Conservation (phyloP, 257 asterid genomes). For the Jacaranda mimosifolia region DNA sequence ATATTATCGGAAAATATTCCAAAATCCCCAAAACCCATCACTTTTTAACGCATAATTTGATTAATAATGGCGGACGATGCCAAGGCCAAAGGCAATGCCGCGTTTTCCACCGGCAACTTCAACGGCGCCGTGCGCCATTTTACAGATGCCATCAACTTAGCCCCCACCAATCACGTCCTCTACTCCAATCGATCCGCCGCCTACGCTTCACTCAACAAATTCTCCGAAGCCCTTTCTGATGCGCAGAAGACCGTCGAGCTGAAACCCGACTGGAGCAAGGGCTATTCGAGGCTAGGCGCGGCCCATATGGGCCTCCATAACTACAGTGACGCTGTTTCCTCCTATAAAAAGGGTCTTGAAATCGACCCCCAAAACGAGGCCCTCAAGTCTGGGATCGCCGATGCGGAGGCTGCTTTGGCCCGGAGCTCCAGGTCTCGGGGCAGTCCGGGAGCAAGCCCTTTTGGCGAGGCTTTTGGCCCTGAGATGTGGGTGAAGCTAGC, state of each 20-base stretch:
- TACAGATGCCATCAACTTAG: slow-evolving; percentile 70
- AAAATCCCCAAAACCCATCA: background rate
- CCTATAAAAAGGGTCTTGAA: slow-evolving; percentile 81
- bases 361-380: slow-evolving; percentile 86
- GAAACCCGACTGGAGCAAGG: slow-evolving; percentile 87
- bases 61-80: slow-evolving; percentile 88
- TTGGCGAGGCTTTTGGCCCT: slow-evolving; percentile 91
- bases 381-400: slow-evolving; percentile 81
- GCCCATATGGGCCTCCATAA: slow-evolving; percentile 75
- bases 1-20: too few relatives aligned
- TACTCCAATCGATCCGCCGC: slow-evolving; percentile 97
- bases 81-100: slow-evolving; percentile 89
- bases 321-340: slow-evolving; percentile 65
- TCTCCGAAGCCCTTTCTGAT: slow-evolving; percentile 76
- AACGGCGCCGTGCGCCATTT: slow-evolving; percentile 71
- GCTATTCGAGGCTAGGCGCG: slow-evolving; percentile 92
- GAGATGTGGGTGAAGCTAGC: slow-evolving; percentile 91
- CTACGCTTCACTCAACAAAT: slow-evolving; percentile 71
- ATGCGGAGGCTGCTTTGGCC: slow-evolving; percentile 70
- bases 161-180: slow-evolving; percentile 84
- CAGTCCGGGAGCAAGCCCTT: slow-evolving; percentile 55
- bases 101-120: slow-evolving; percentile 84
- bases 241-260: slow-evolving; percentile 89
- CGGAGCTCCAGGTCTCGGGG: slow-evolving; percentile 49
- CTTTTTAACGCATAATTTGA: background rate